Evolutionary conservation across 2,329 filamentous ascomycete genomes (phyloP).

Genomic region (Aspergillus vadensis): DNA sequence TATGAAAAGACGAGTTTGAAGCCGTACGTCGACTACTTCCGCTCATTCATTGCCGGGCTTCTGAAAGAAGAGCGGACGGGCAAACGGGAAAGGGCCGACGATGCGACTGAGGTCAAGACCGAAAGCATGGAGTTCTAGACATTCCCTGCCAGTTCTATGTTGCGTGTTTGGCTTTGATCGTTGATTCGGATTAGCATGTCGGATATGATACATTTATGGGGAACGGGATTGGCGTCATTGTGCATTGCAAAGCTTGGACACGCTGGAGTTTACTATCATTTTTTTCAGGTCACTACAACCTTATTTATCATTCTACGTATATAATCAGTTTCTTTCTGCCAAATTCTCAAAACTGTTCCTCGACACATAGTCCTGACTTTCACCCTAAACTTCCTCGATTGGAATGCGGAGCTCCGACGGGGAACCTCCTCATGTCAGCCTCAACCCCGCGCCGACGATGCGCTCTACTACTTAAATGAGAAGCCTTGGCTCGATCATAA

Average conservation of each 20-base stretch:
- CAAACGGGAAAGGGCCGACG: constrained; percentile 56
- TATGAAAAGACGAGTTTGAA: constrained; percentile 97
- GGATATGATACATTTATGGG: not conserved
- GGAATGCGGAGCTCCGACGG: not conserved
- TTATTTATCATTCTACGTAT: not conserved
- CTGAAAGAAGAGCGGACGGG: constrained; percentile 70
- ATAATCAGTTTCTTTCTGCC: not conserved
- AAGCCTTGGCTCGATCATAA: not conserved
- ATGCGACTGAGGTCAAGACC: constrained; percentile 40
- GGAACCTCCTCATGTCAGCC: not conserved
- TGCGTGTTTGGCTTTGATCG: not conserved
- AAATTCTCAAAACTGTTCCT: too few relatives aligned
- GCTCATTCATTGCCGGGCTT: constrained; percentile 73
- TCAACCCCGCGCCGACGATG: not conserved
- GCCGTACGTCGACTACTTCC: constrained; percentile 89
- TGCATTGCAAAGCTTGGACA: not conserved
- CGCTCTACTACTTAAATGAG: not conserved
- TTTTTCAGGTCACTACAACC: not conserved
- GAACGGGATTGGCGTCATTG: not conserved
- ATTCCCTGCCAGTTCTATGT: not conserved
- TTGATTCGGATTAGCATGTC: not conserved
- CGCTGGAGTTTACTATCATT: not conserved
- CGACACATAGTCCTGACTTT: not conserved
- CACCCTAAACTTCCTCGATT: not conserved
- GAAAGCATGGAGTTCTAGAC: constrained; percentile 67